Evolutionary conservation across 257 asterid genomes (phyloP).

Genomic region (Solanum rostratum): DNA sequence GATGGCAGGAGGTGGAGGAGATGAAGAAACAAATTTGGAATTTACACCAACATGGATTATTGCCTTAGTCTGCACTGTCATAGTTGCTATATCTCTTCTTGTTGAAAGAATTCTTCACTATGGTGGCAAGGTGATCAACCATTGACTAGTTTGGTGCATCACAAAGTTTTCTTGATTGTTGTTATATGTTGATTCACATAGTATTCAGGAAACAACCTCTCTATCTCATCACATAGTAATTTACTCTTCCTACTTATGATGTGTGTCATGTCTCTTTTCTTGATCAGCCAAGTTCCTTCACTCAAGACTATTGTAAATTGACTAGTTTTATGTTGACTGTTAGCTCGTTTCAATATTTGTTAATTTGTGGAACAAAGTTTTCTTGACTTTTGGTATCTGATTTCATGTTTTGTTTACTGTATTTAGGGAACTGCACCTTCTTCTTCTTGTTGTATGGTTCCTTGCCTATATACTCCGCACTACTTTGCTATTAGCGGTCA

Average conservation of each 20-base stretch:
- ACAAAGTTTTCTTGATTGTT: not conserved
- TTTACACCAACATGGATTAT: conserved; percentile 66
- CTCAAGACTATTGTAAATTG: not conserved
- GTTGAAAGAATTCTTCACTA: conserved; percentile 49
- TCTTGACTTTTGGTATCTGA: too few relatives aligned
- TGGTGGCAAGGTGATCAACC: conserved; percentile 42
- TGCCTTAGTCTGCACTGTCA: conserved; percentile 49
- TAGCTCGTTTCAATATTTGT: not conserved
- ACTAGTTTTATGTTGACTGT: not conserved
- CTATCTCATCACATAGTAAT: not conserved
- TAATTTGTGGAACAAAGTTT: not conserved
- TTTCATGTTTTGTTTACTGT: too few relatives aligned
- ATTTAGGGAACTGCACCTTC: too few relatives aligned
- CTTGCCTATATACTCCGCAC: too few relatives aligned
- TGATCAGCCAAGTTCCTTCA: not conserved
- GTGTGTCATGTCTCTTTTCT: not conserved
- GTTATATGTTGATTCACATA: not conserved
- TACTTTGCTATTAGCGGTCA: too few relatives aligned
- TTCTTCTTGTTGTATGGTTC: too few relatives aligned
- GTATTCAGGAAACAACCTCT: not conserved
- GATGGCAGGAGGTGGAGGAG: conserved; percentile 34
- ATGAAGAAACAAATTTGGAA: conserved; percentile 30
- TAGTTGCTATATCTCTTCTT: conserved; percentile 46
- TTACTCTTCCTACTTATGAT: not conserved
- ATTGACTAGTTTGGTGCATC: not conserved